These are phyloP conservation scores for Cicer judaicum DNA, from an alignment of 306 rosid genomes.

Conservation along the genomic window DNA sequence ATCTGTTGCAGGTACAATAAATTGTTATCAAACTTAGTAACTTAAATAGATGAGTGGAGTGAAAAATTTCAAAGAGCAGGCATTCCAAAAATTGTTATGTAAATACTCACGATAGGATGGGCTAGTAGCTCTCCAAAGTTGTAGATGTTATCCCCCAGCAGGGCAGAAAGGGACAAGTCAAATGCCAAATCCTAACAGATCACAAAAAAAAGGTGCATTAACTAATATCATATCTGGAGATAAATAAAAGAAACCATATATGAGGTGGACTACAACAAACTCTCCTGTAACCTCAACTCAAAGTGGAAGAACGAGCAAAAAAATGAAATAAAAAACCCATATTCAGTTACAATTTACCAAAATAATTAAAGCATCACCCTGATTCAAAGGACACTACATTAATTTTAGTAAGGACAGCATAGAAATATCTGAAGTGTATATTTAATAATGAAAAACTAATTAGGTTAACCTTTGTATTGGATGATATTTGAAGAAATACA, in stretches of 20 bases:
- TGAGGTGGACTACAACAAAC: background rate
- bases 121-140: constrained; percentile 98
- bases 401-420: background rate
- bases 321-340: background rate
- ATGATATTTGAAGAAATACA: background rate
- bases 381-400: constrained; percentile 19
- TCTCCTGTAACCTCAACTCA: constrained; percentile 4
- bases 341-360: constrained; percentile 29
- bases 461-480: background rate
- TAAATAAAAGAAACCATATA: constrained; percentile 25
- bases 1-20: constrained; percentile 57
- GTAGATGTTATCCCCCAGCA: constrained; percentile 96
- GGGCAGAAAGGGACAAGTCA: constrained; percentile 96
- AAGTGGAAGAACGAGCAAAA: constrained; percentile 3
- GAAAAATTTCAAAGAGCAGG: background rate
- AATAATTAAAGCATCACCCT: constrained; percentile 7
- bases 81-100: background rate
- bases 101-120: constrained; percentile 88
- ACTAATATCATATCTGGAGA: constrained; percentile 19
- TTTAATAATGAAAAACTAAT: background rate
- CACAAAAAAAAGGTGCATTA: constrained; percentile 26
- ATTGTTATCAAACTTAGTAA: constrained; percentile 28
- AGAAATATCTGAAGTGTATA: constrained; percentile 2
- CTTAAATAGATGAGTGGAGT: constrained; percentile 2
- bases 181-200: constrained; percentile 87